Evolutionary conservation across 805 yeast species (phyloP), one percentile per base, ranked within the genome.

Genomic region (Nakazawaea sp.): DNA sequence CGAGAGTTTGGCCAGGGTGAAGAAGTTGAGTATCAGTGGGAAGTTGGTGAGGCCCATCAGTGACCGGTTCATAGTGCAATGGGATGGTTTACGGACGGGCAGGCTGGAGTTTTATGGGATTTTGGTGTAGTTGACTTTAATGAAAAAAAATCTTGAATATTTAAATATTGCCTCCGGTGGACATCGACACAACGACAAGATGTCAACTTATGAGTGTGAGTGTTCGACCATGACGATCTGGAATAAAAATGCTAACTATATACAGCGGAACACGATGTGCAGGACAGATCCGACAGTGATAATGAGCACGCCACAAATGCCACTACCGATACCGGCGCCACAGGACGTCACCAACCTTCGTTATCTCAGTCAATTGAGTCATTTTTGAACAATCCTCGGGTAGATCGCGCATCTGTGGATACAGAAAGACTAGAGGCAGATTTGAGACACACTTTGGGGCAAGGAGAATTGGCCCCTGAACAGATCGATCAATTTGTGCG

Each of bases 1-100:
- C 18, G 97, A 90, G 57, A 80, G 92, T 33, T 64, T 90, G 29
- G 97, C 97, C 0, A 64, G 97, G 29, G 96, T 88, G 8, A 64
- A 68, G 37, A 60, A 64, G 2, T 65, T 92, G 36, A 87, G 96
- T 51, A 59, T 88, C 23, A 78, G 89, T 13, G 98, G 97, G 0
- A 52, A 59, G 33, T 54, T 92, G 15, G 52, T 90, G 11, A 64
- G 82, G 43, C 87, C 87, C 3, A 61, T 92, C 4, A 66, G 79
- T 4, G 83, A 87, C 53, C 64, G 89, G 17, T 83, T 92, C 43
- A 51, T 92, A 1, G 97, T 92, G 7, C 98, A 92, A 55, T 92
- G 98, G 98, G 74, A 73, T 19, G 64, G 66, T 19, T 62, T 92
- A 38, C 51, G 55, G 37, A 78, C 77, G 49, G 63, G 57, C 5